Base-by-base conservation (phyloP, 768 basidiomycete genomes). In the Butyriboletus loyo region DNA sequence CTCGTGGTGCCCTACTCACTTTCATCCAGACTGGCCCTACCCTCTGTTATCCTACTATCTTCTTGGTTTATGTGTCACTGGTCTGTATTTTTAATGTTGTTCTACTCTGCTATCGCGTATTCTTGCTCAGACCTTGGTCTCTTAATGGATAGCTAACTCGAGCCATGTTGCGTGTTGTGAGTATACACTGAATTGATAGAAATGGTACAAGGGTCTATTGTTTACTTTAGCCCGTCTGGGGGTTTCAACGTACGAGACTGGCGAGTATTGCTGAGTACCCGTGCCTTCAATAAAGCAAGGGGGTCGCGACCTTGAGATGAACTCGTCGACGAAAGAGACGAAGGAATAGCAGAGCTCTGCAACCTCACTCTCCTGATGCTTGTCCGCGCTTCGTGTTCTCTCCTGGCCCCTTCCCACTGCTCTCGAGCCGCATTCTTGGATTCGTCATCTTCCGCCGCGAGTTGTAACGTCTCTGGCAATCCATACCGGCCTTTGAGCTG, bases 401-500 rank as follows among this genome's bases (percentile, higher is more conserved):
- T 70, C 61, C 79, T 76, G 31, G 75, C 81, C 65, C 66, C 75
- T 49, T 69, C 66, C 86, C 89, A 88, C 60, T 81, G 75, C 49
- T 79, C 75, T 50, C 80, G 83, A 14, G 89, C 91, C 49, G 81
- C 79, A 32, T 78, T 71, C 53, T 74, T 77, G 15, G 76, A 75
- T 47, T 78, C 77, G n/a, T 79, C 80, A 46, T 86, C 83, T 38
- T 86, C 86, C 49, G 77, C 82, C 4, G 87, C 70, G 6, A 97
- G 77, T 34, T 69, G 76, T 42, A 98, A 70, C 4, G 78, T 75
- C 49, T 82, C 79, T 2, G 88, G 87, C 15, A 99, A 70, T 2
- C 84, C 94, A 71, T 92, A 97, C 57, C 81, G 77, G 25, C 75
- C 82, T 64, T 85, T 87, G 45, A 98, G 71, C 9, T 67, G 71